Conservation (phyloP, 345 rosid species). For the Stellera chamaejasme region DNA sequence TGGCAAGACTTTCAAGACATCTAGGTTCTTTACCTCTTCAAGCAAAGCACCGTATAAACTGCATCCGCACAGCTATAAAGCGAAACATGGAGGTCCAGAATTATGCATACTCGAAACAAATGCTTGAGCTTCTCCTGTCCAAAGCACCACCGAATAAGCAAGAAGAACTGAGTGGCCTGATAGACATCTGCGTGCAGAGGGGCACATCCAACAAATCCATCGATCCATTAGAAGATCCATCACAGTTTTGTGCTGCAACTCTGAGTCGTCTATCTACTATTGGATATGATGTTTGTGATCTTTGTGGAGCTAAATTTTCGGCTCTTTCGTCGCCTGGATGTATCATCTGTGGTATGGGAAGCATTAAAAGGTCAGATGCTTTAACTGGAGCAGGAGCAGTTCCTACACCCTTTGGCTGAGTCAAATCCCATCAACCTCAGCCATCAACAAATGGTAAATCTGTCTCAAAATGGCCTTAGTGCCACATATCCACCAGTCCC, state of each 20-base stretch:
- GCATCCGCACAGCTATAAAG: constrained; percentile 91
- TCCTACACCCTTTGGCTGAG: constrained; percentile 83
- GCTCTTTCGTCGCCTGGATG: constrained; percentile 90
- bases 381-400: constrained; percentile 56
- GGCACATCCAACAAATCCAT: constrained; percentile 87
- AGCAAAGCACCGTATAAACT: constrained; percentile 92
- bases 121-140: constrained; percentile 90
- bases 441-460: too few relatives aligned
- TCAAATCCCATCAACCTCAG: not conserved
- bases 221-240: constrained; percentile 91
- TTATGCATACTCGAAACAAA: constrained; percentile 82
- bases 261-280: constrained; percentile 94
- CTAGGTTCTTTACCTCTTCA: constrained; percentile 81
- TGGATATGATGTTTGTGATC: constrained; percentile 93
- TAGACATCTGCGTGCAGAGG: constrained; percentile 86
- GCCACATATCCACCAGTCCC: too few relatives aligned
- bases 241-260: constrained; percentile 93
- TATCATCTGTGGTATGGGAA: constrained; percentile 98
- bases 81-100: constrained; percentile 98
- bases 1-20: constrained; percentile 93
- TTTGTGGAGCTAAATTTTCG: constrained; percentile 90
- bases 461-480: not conserved
- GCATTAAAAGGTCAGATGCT: constrained; percentile 88
- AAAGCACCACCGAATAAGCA: constrained; percentile 91
- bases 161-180: constrained; percentile 78